A percentile compares a stretch with the other conserved stretches of the same genome.
Evolutionary conservation across 2,329 filamentous ascomycete species (phyloP).

Genomic region (Leptographium radiaticola): DNA sequence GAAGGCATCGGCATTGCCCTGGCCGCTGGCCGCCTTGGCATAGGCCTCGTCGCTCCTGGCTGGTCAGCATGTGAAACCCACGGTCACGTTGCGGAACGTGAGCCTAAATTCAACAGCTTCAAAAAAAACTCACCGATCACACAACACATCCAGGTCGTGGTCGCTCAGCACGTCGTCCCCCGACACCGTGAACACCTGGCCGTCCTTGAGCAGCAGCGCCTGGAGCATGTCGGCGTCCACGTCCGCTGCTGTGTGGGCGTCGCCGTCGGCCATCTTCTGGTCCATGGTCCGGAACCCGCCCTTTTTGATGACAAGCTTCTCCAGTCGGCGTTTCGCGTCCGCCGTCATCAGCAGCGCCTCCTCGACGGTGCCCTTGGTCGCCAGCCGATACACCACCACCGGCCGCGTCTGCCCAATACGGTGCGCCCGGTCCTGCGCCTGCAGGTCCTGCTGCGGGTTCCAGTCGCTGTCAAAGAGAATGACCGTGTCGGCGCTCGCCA

Average conservation of each 20-base stretch:
- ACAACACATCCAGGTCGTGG: conserved; percentile 62
- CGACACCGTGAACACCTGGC: conserved; percentile 46
- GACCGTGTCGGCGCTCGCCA: conserved; percentile 82
- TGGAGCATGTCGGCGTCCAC: conserved; percentile 49
- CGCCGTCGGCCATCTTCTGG: conserved; percentile 38
- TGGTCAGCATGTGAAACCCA: conserved; percentile 4
- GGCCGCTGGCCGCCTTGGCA: conserved; percentile 61
- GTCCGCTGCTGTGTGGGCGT: conserved; percentile 25
- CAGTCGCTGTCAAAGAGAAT: conserved; percentile 82
- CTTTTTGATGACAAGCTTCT: conserved; percentile 93
- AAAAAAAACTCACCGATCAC: conserved; percentile 44
- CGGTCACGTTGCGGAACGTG: background rate
- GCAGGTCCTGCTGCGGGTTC: conserved; percentile 94
- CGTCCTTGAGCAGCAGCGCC: conserved; percentile 56
- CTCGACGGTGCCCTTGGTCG: conserved; percentile 86
- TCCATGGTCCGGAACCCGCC: conserved; percentile 64
- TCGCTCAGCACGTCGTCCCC: conserved; percentile 59
- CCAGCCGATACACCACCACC: conserved; percentile 86
- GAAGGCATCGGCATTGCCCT: conserved; percentile 60
- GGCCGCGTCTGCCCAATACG: conserved; percentile 87
- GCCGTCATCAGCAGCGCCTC: conserved; percentile 76
- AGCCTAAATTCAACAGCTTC: background rate
- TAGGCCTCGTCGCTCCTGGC: conserved; percentile 45
- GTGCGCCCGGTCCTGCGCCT: conserved; percentile 91
- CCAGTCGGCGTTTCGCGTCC: conserved; percentile 79